Evolutionary conservation across 306 rosid genomes (phyloP).

Genomic region (Pyrus pyrifolia): DNA sequence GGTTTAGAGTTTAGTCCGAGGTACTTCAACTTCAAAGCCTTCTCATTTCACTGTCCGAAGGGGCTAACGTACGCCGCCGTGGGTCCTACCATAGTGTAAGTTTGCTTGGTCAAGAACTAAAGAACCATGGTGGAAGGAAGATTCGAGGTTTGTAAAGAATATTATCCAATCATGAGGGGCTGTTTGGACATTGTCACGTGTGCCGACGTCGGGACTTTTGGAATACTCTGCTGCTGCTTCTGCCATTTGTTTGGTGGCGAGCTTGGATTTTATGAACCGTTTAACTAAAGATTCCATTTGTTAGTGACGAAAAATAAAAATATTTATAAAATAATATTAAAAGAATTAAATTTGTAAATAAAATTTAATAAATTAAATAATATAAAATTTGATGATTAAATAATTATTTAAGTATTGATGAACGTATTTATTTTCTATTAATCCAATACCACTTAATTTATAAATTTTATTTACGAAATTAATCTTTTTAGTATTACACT

Average conservation of each 20-base stretch:
- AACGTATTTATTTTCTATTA: too few relatives aligned
- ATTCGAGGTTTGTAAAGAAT: not conserved
- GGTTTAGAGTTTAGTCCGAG: not conserved
- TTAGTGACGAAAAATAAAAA: accelerated
- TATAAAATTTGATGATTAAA: too few relatives aligned
- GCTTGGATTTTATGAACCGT: too few relatives aligned
- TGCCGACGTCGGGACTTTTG: not conserved
- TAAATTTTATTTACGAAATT: too few relatives aligned
- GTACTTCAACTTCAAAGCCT: not conserved
- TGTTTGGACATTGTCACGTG: not conserved
- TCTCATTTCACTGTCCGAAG: not conserved
- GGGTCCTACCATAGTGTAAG: not conserved
- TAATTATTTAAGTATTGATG: too few relatives aligned
- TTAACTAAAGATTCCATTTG: too few relatives aligned
- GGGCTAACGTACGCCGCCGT: not conserved
- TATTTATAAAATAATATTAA: too few relatives aligned
- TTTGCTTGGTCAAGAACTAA: not conserved
- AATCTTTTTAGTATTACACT: too few relatives aligned
- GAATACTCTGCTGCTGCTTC: not conserved
- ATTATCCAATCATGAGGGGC: not conserved
- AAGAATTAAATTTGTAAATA: too few relatives aligned
- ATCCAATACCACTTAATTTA: too few relatives aligned
- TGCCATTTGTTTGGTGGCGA: not conserved
- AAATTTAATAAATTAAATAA: too few relatives aligned
- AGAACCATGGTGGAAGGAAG: not conserved